phyloP scores from a whole-genome alignment of 2,329 filamentous ascomycete species.

The Whalleya microplaca region DNA sequence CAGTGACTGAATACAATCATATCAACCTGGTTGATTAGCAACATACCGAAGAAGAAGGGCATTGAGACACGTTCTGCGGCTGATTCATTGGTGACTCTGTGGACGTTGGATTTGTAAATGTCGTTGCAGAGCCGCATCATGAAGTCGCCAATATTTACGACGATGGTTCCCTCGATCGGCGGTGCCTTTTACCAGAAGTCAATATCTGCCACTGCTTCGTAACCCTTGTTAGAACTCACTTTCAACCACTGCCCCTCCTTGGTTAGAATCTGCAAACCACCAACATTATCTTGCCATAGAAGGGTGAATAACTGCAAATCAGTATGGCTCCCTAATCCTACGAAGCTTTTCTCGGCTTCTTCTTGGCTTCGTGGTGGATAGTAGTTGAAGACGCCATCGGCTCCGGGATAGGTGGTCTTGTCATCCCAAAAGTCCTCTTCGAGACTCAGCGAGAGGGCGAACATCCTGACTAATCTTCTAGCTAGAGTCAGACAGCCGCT shows the following conservation, averaged over 20 bases:
- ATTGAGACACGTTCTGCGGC: conserved; percentile 52
- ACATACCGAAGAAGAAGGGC: conserved; percentile 58
- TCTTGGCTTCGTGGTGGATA: conserved; percentile 39
- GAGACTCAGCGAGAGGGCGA: conserved; percentile 58
- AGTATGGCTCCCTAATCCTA: conserved; percentile 55
- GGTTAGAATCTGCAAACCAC: conserved; percentile 48
- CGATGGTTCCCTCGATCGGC: conserved; percentile 50
- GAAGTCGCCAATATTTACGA: conserved; percentile 58
- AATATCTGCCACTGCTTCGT: conserved; percentile 6
- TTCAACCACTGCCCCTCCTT: conserved; percentile 49
- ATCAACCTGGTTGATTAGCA: background rate
- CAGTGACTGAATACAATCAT: background rate
- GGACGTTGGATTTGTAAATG: conserved; percentile 53
- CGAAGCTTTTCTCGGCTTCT: conserved; percentile 31
- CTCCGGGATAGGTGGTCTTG: conserved; percentile 56
- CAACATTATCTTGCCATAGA: conserved; percentile 50
- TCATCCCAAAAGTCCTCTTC: conserved; percentile 59
- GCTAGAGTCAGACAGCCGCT: conserved; percentile 52
- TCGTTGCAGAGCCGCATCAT: conserved; percentile 56
- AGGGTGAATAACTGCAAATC: conserved; percentile 58
- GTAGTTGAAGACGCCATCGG: conserved; percentile 46
- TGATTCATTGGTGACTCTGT: conserved; percentile 51
- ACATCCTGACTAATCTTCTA: conserved; percentile 52
- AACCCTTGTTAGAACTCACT: conserved; percentile 22
- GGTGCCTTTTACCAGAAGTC: conserved; percentile 34